Evolutionary conservation across 2,329 filamentous ascomycete species (phyloP).

Genomic region (Xylariaceae sp.): DNA sequence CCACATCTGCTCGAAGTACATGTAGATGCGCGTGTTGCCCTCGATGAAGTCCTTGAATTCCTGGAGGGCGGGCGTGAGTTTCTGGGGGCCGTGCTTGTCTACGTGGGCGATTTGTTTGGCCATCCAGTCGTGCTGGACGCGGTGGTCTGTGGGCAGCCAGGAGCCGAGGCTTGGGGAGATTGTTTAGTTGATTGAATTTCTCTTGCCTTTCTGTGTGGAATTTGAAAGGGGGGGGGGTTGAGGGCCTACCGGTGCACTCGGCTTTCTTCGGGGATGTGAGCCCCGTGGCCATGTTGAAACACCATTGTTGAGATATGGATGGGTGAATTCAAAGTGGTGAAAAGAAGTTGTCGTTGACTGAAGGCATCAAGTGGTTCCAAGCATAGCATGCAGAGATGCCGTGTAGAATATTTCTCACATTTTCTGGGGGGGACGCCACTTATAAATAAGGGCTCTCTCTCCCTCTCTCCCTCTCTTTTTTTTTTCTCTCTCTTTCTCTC

Average conservation of each 20-base stretch:
- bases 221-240: background rate
- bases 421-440: too few species aligned
- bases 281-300: slow-evolving; percentile 44
- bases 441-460: background rate
- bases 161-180: slow-evolving; percentile 33
- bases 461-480: too few species aligned
- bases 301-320: slow-evolving; percentile 37
- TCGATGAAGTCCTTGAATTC: slow-evolving; percentile 66
- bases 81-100: slow-evolving; percentile 41
- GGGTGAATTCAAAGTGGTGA: background rate
- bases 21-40: slow-evolving; percentile 55
- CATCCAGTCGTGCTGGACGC: slow-evolving; percentile 60
- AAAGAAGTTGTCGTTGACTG: background rate
- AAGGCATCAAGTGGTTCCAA: background rate
- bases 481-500: too few species aligned
- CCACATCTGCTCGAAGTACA: slow-evolving; percentile 65
- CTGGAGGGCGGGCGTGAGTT: slow-evolving; percentile 53
- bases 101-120: slow-evolving; percentile 49
- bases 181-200: background rate
- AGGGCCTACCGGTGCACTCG: slow-evolving; percentile 40
- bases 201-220: background rate
- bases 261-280: slow-evolving; percentile 46
- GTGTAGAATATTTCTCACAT: too few species aligned
- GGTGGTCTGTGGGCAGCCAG: slow-evolving; percentile 61
- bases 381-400: background rate